Evolutionary conservation across 192 early-diverging fungal species (phyloP), one percentile per base, ranked within the genome.

Genomic region (Dimargaris verticillata): DNA sequence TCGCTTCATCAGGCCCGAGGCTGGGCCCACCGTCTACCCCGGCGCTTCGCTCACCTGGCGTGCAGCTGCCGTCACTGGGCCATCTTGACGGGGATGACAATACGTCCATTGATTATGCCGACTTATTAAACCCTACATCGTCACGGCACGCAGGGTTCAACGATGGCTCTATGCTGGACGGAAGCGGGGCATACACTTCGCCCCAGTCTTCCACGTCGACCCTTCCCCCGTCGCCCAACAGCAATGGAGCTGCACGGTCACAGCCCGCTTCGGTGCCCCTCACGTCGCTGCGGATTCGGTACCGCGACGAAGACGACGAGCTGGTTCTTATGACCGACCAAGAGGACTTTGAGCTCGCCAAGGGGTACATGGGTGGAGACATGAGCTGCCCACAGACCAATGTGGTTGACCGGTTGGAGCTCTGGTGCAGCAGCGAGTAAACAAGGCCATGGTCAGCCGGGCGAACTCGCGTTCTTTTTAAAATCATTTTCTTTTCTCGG

Each of bases 241-340:
- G 47, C 3, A 4, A 20, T 4, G 47, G 47, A 20, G 47, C 9
- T 48, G n/a, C n/a, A n/a, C n/a, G n/a, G 53, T 54, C 18, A 54
- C 53, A 17, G 28, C 24, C 26, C 13, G 13, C 44, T 24, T 10
- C 38, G 18, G 38, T 26, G 46, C 42, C 49, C 41, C 65, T 65
- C 48, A 64, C 58, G 47, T 64, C 66, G 1, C 62, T 91, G 53
- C 72, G 76, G 28, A 67, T 95, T 28, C 80, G 85, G 63, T 95
- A 93, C 68, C 81, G 80, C 68, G 93, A 95, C 60, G 89, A 91
- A 65, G 90, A 91, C 48, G 81, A 80, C 38, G 83, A 86, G 65
- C 74, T 87, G 68, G 80, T 93, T n/a, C 69, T 84, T 44, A 88
- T 95, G 81, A 84, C 83, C 28, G 91, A 94, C 68, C 82, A 95